Conservation (phyloP, 805 yeast genomes). For the Candida broadrunensis region DNA sequence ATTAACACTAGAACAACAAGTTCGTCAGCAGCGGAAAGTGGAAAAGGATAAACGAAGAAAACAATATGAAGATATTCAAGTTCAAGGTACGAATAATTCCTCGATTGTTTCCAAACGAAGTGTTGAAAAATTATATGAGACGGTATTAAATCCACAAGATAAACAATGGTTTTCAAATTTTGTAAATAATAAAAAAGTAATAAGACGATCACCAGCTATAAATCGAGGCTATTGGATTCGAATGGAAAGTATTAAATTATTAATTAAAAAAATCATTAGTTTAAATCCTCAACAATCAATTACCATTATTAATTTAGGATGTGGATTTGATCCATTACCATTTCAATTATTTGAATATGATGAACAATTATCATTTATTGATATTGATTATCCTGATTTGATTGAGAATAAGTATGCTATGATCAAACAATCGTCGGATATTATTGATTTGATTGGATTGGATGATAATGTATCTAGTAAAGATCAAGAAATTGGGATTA, state of each 20-base stretch:
- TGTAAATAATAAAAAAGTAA: slow-evolving; percentile 57
- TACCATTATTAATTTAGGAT: slow-evolving; percentile 66
- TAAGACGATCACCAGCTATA: slow-evolving; percentile 71
- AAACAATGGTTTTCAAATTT: slow-evolving; percentile 60
- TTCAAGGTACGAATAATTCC: slow-evolving; percentile 83
- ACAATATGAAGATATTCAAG: slow-evolving; percentile 57
- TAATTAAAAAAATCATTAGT: slow-evolving; percentile 46
- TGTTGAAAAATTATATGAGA: slow-evolving; percentile 60
- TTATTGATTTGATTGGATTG: slow-evolving; percentile 44
- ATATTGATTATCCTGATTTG: slow-evolving; percentile 74
- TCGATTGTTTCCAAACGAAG: slow-evolving; percentile 82
- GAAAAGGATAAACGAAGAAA: slow-evolving; percentile 47
- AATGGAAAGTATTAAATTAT: slow-evolving; percentile 61
- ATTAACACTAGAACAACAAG: slow-evolving; percentile 18
- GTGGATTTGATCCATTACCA: slow-evolving; percentile 60
- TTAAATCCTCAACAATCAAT: slow-evolving; percentile 14
- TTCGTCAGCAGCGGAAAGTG: slow-evolving; percentile 27
- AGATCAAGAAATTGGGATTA: slow-evolving; percentile 17
- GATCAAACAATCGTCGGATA: slow-evolving; percentile 47
- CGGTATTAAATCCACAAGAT: slow-evolving; percentile 27
- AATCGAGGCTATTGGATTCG: slow-evolving; percentile 84
- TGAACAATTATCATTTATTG: slow-evolving; percentile 49
- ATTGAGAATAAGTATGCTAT: slow-evolving; percentile 52
- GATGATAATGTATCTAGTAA: slow-evolving; percentile 4
- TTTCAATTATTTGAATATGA: slow-evolving; percentile 36